Evolutionary conservation across 768 basidiomycete genomes (phyloP).

Genomic region (Kwoniella dendrophila): DNA sequence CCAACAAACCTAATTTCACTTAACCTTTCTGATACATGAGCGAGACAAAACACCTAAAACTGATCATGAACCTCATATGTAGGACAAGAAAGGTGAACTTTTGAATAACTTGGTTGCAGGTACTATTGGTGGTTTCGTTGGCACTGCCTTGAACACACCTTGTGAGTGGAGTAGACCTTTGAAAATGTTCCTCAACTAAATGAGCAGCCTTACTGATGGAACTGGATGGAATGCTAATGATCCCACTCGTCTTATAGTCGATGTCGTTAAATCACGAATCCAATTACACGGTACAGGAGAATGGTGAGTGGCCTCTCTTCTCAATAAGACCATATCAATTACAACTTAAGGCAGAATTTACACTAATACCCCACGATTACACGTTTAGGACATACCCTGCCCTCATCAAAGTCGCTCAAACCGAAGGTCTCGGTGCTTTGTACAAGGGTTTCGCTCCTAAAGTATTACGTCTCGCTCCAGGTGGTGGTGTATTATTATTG

Average conservation of each 20-base stretch:
- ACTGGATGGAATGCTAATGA: not conserved
- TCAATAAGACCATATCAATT: slow-evolving; percentile 56
- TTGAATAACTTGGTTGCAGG: slow-evolving; percentile 93
- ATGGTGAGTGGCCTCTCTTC: slow-evolving; percentile 26
- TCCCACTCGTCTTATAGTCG: slow-evolving; percentile 58
- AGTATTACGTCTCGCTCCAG: slow-evolving; percentile 86
- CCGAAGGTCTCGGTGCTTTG: slow-evolving; percentile 57
- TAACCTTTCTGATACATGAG: no score
- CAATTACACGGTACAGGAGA: slow-evolving; percentile 61
- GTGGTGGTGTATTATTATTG: slow-evolving; percentile 88
- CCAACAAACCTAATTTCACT: no score
- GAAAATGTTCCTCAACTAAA: not conserved
- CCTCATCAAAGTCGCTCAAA: slow-evolving; percentile 49
- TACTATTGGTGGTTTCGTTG: slow-evolving; percentile 73
- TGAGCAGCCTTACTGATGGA: not conserved
- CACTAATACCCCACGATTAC: slow-evolving; percentile 43
- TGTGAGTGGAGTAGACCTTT: slow-evolving; percentile 54
- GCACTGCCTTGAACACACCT: slow-evolving; percentile 89
- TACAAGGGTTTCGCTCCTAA: slow-evolving; percentile 82
- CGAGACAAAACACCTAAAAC: no score
- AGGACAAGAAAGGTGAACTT: slow-evolving; percentile 71
- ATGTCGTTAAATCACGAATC: slow-evolving; percentile 92
- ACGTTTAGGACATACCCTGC: slow-evolving; percentile 94
- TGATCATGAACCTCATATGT: no score
- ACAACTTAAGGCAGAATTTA: slow-evolving; percentile 68